Percentiles rank a stretch among this genome's conserved stretches.
These are phyloP conservation scores for Lotmaria passim DNA, from an alignment of 208 protist genomes.

Conservation along the genomic window DNA sequence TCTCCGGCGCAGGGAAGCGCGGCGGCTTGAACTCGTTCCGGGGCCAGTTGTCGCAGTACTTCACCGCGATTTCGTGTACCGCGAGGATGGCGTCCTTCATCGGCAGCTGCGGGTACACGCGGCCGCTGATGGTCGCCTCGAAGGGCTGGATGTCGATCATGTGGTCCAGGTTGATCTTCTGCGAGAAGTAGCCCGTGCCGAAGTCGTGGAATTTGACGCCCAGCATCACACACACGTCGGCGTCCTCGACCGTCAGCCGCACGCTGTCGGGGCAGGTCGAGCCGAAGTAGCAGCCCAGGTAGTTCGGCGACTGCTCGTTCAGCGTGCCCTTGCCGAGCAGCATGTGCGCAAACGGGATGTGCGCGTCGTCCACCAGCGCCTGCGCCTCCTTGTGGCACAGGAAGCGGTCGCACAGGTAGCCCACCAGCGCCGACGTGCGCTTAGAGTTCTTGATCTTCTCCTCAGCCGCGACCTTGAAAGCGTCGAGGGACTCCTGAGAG, in stretches of 20 bases:
- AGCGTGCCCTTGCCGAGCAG: constrained; percentile 52
- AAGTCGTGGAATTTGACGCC: constrained; percentile 65
- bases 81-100: constrained; percentile 37
- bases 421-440: constrained; percentile 26
- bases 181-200: constrained; percentile 53
- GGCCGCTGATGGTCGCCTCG: constrained; percentile 12
- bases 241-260: constrained; percentile 29
- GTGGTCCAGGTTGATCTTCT: constrained; percentile 22
- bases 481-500: constrained; percentile 11
- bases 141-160: constrained; percentile 43
- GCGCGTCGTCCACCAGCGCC: constrained; percentile 41
- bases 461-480: constrained; percentile 37
- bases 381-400: constrained; percentile 34
- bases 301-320: constrained; percentile 52
- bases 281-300: constrained; percentile 46
- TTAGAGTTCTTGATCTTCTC: constrained; percentile 30
- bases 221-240: constrained; percentile 34
- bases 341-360: constrained; percentile 43
- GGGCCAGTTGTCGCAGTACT: constrained; percentile 32
- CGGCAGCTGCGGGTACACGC: constrained; percentile 22
- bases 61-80: constrained; percentile 26
- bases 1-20: constrained; percentile 28
- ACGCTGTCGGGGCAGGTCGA: constrained; percentile 4
- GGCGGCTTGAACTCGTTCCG: constrained; percentile 17
- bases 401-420: constrained; percentile 54